phyloP scores from a whole-genome alignment of 805 yeast species.

The Sugiyamaella boreocaroliniensis region DNA sequence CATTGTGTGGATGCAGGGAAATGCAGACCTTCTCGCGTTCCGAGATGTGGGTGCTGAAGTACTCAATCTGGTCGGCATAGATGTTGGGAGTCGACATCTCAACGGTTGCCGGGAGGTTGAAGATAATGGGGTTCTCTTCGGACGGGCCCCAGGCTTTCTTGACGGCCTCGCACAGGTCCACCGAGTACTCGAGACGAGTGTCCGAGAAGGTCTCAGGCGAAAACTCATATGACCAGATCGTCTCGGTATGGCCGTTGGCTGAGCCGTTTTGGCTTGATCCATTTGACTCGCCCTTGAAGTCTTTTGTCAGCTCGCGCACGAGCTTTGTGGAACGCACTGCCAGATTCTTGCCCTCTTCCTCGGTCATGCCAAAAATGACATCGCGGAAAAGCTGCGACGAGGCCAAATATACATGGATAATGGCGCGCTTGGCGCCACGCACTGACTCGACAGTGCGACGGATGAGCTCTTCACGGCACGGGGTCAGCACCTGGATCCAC shows the following conservation, averaged over 20 bases:
- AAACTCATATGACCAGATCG: slow-evolving; percentile 70
- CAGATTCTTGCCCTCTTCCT: slow-evolving; percentile 50
- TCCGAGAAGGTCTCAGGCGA: slow-evolving; percentile 78
- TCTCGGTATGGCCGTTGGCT: slow-evolving; percentile 31
- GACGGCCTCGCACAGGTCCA: slow-evolving; percentile 68
- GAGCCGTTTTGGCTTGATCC: slow-evolving; percentile 36
- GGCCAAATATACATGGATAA: slow-evolving; percentile 69
- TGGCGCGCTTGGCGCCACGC: slow-evolving; percentile 69
- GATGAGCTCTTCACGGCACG: slow-evolving; percentile 69
- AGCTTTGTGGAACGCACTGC: slow-evolving; percentile 59
- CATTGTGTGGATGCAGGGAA: slow-evolving; percentile 78
- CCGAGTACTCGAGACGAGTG: slow-evolving; percentile 55
- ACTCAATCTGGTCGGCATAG: slow-evolving; percentile 80
- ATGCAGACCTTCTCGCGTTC: slow-evolving; percentile 67
- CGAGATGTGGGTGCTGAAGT: slow-evolving; percentile 51
- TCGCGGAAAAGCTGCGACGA: slow-evolving; percentile 68
- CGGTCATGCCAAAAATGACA: slow-evolving; percentile 56
- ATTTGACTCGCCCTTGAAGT: slow-evolving; percentile 22
- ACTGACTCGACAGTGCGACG: slow-evolving; percentile 65
- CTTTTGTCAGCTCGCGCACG: slow-evolving; percentile 63
- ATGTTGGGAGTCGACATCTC: slow-evolving; percentile 77
- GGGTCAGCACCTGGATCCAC: slow-evolving; percentile 66
- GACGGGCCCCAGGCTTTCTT: slow-evolving; percentile 69
- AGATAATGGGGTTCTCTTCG: slow-evolving; percentile 58
- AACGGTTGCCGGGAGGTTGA: slow-evolving; percentile 80